phyloP scores from a whole-genome alignment of 2,329 filamentous ascomycete species.

The Colletotrichum sp. region DNA sequence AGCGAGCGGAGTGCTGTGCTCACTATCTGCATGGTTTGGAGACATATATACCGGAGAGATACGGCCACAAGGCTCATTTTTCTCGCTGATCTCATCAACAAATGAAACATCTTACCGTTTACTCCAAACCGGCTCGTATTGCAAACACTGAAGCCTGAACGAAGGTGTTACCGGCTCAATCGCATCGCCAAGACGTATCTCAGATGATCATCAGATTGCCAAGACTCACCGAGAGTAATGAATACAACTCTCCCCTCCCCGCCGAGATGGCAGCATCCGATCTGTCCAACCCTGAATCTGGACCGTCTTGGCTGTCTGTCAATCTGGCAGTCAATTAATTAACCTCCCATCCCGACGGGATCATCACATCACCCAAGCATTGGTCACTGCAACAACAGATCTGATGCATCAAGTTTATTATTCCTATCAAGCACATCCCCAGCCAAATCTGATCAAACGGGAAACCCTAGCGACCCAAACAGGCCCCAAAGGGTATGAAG shows the following conservation, averaged over 20 bases:
- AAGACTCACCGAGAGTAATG: accelerated
- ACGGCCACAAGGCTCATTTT: too few relatives aligned
- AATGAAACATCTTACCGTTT: too few relatives aligned
- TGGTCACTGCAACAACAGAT: neutral
- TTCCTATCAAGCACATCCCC: neutral
- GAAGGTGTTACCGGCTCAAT: too few relatives aligned
- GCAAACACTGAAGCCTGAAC: too few relatives aligned
- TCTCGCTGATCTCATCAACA: too few relatives aligned
- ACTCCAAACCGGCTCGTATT: too few relatives aligned
- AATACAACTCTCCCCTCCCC: neutral
- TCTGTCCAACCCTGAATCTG: neutral
- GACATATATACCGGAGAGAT: too few relatives aligned
- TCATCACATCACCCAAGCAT: neutral
- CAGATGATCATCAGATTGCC: neutral
- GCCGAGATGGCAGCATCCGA: neutral
- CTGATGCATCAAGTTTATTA: neutral
- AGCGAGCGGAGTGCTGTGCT: too few relatives aligned
- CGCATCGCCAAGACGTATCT: neutral
- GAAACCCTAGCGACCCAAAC: neutral
- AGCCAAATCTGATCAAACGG: neutral
- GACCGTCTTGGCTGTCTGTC: neutral
- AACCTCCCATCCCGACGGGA: neutral
- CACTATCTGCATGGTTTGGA: too few relatives aligned
- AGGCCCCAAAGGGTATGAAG: neutral
- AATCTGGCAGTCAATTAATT: neutral